Percentiles rank a stretch among this genome's conserved stretches.
phyloP scores from a whole-genome alignment of 164 flowering plant genomes.

The Paratinospora sagittata region DNA sequence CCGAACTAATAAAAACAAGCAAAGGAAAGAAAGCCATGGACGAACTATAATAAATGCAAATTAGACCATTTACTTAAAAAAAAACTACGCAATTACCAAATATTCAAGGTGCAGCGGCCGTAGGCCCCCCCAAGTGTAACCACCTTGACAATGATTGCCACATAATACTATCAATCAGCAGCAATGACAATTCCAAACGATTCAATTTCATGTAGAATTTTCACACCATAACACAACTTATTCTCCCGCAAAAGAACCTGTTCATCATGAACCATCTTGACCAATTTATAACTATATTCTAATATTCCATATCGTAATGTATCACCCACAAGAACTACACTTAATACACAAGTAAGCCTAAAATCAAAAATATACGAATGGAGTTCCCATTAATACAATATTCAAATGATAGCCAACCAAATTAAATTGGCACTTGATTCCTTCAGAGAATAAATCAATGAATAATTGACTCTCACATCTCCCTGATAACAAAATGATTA shows the following conservation, averaged over 20 bases:
- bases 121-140: slow-evolving; percentile 1
- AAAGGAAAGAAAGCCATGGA: background rate
- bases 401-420: background rate
- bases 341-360: background rate
- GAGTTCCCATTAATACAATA: background rate
- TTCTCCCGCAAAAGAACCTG: background rate
- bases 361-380: background rate
- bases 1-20: background rate
- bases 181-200: background rate
- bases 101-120: background rate
- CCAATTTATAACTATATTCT: background rate
- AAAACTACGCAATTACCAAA: background rate
- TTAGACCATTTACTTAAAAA: background rate
- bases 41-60: background rate
- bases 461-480: background rate
- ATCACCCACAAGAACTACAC: background rate
- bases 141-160: background rate
- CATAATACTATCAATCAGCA: background rate
- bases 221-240: background rate
- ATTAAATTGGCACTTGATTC: background rate
- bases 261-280: background rate
- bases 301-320: background rate
- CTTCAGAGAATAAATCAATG: background rate
- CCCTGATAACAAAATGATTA: background rate
- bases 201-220: background rate